Evolutionary conservation across 192 early-diverging fungal species (phyloP).

Genomic region (Lobosporangium transversale): DNA sequence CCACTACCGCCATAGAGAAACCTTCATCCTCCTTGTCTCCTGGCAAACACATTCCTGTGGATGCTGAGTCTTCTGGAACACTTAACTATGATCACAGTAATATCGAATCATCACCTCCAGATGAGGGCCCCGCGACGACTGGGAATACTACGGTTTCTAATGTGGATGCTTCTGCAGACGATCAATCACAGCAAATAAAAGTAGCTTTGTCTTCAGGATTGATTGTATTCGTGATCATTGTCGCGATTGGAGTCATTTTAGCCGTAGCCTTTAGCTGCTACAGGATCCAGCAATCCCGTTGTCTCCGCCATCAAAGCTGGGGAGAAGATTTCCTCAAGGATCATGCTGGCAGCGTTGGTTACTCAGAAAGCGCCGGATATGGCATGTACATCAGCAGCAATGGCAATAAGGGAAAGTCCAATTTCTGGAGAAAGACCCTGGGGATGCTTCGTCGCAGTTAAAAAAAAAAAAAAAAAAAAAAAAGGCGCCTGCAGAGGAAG

Average conservation of each 20-base stretch:
- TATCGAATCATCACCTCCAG: too few relatives aligned
- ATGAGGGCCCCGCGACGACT: too few relatives aligned
- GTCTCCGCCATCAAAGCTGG: slow-evolving; percentile 29
- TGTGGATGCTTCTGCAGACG: too few relatives aligned
- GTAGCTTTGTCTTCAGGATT: slow-evolving; percentile 20
- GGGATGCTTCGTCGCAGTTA: slow-evolving; percentile 45
- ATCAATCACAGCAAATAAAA: too few relatives aligned
- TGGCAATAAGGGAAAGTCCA: slow-evolving; percentile 24
- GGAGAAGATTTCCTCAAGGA: slow-evolving; percentile 41
- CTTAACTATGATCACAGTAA: too few relatives aligned
- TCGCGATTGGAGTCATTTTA: slow-evolving; percentile 5
- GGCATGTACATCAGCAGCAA: slow-evolving; percentile 27
- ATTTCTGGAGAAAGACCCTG: slow-evolving; percentile 43
- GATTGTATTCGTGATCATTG: slow-evolving; percentile 15
- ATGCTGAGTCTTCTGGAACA: too few relatives aligned
- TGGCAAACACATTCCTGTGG: too few relatives aligned
- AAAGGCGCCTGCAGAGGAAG: neutral
- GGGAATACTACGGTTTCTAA: too few relatives aligned
- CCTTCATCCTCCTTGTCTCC: too few relatives aligned
- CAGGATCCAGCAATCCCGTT: slow-evolving; percentile 23
- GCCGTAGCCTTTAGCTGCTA: slow-evolving; percentile 35
- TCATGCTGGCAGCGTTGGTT: slow-evolving; percentile 37
- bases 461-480: too few relatives aligned
- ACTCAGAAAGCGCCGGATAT: slow-evolving; percentile 34
- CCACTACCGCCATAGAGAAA: too few relatives aligned